Evolutionary conservation across 2,329 filamentous ascomycete genomes (phyloP), one percentile per base, ranked within the genome.

Genomic region (Acrocalymma vagum): DNA sequence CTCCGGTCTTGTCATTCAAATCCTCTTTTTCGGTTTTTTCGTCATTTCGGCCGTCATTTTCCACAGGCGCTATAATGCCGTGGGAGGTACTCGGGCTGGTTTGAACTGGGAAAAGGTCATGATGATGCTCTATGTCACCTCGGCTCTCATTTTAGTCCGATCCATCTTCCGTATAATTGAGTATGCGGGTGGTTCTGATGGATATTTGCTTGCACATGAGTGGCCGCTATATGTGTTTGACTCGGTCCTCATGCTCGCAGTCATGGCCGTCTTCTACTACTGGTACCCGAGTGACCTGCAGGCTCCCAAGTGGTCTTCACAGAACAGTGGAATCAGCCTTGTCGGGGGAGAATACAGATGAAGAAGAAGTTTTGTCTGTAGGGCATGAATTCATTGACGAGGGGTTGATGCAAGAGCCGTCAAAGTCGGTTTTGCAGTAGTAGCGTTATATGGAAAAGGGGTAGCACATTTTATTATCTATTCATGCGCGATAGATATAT

Each of bases 21-120:
- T 79, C 25, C 18, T 69, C 42, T 72, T 76, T 47, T 79, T 80
- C 55, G 70, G 66, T 11, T 63, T 78, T 43, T 80, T 80, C 65
- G 62, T 74, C 33, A 30, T 60, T 14, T 42, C 31, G 3, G 41
- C 42, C 4, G 25, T 17, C 13, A 13, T 51, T 10, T 55, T 55
- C 42, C 52, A 58, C 18, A 2, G 25, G 11, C 42, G 53, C 2
- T 31, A 37, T 7, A 15, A 27, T 6, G 9, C 20, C 5, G n/a
- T n/a, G n/a, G 25, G 42, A 14, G 35, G 44, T 11, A 20, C 31
- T 1, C 36, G 6, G 7, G 13, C 3, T 5, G 15, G 22, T 22
- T 20, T 48, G 7, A 38, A 37, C 3, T 63, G 59, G 55, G 54
- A 55, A 43, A 62, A 63, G 36, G 65, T 70, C 36, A 56, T 80